A percentile compares a stretch with the other conserved stretches of the same genome.
Conservation (phyloP, 345 rosid genomes). For the Citrus sinensis region DVS_A1.0 CM039165.1:34321501-34322000, state of each 20-base stretch:
- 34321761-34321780: constrained; percentile 48
- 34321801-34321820: constrained; percentile 10
- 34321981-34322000: not conserved
- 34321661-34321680: not conserved
- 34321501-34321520: not conserved
- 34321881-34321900: not conserved
- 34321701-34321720: not conserved
- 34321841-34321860: constrained; percentile 22
- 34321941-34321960: not conserved
- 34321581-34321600: no score
- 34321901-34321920: not conserved
- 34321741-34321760: constrained; percentile 32
- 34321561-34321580: not conserved
- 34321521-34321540: not conserved
- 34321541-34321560: not conserved
- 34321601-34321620: not conserved
- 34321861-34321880: not conserved
- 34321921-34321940: not conserved
- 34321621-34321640: not conserved
- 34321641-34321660: not conserved
- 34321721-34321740: not conserved
- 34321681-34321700: not conserved
- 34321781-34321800: constrained; percentile 6
- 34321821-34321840: not conserved
- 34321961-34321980: not conserved